phyloP scores from a whole-genome alignment of 805 yeast genomes.

The Sugiyamaella smithiae region DNA sequence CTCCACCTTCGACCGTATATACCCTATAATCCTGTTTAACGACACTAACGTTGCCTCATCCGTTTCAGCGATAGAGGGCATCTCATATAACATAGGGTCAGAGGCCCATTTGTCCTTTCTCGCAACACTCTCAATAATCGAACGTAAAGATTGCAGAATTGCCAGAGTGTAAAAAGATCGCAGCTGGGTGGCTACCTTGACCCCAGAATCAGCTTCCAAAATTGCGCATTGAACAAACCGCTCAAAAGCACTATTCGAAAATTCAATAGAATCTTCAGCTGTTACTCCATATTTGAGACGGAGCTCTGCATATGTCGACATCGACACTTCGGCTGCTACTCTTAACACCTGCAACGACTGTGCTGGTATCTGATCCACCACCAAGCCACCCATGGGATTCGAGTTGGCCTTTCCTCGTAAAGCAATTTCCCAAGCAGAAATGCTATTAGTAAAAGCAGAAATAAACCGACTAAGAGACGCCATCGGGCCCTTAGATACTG shows the following conservation, averaged over 20 bases:
- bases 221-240: conserved; percentile 6
- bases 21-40: conserved; percentile 13
- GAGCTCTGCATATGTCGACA: neutral
- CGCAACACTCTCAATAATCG: neutral
- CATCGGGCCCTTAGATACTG: neutral
- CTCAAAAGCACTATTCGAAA: conserved; percentile 6
- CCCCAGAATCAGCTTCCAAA: conserved; percentile 1
- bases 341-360: conserved; percentile 61
- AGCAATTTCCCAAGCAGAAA: conserved; percentile 63
- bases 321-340: conserved; percentile 40
- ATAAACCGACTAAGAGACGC: neutral
- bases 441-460: conserved; percentile 46
- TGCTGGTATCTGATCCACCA: conserved; percentile 58
- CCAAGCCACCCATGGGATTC: conserved; percentile 38
- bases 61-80: conserved; percentile 30
- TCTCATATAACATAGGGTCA: conserved; percentile 25
- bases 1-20: conserved; percentile 14
- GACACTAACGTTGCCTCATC: conserved; percentile 18
- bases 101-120: conserved; percentile 16
- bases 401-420: conserved; percentile 48
- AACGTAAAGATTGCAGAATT: conserved; percentile 1
- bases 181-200: conserved; percentile 2
- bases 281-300: neutral
- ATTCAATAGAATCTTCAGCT: neutral
- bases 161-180: conserved; percentile 4